Evolutionary conservation across 169 alveolate species (phyloP), one percentile per base, ranked within the genome.

Genomic region (Eimeria tenella): DNA sequence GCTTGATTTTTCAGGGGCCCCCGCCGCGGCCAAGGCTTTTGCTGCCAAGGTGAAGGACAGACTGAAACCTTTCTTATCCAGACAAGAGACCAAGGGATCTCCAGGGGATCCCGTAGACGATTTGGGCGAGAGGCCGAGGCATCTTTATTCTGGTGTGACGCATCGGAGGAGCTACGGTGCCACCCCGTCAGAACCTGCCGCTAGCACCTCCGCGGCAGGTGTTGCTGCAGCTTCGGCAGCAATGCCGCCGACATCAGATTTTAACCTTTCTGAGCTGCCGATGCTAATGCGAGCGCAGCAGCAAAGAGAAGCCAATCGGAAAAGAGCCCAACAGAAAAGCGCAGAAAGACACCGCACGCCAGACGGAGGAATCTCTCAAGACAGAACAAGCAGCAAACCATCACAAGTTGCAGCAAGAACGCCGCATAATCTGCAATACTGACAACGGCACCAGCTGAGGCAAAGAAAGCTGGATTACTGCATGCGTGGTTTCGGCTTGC

Each of bases 11-110:
- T n/a, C 71, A 0, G 70, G 70, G 31, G 71, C 88, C 19, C 88
- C 88, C 8, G 88, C 88, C 50, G 88, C 88, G 52, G 88, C 88
- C 25, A 79, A 55, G 31, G 88, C 88, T 19, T n/a, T 79, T 52
- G 88, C 88, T n/a, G 31, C 23, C 52, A 79, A 55, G 55, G n/a
- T 79, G 21, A 50, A 7, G 71, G 71, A 10, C 13, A 79, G 55
- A 19, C 31, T 79, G 52, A 52, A n/a, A 15, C 88, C 71, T 0
- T 49, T 79, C 10, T 50, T 74, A 8, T 11, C 63, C 19, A 15
- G 65, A 19, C 60, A 53, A 52, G 62, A 50, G 13, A 50, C 25
- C 25, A 63, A 15, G 65, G 55, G 83, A 42, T 9, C 23, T 13
- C 17, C 58, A 25, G 77, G 77, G n/a, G 77, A n/a, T 11, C 31